phyloP scores from a whole-genome alignment of 805 yeast genomes.

The Suhomyces faveliae region DNA sequence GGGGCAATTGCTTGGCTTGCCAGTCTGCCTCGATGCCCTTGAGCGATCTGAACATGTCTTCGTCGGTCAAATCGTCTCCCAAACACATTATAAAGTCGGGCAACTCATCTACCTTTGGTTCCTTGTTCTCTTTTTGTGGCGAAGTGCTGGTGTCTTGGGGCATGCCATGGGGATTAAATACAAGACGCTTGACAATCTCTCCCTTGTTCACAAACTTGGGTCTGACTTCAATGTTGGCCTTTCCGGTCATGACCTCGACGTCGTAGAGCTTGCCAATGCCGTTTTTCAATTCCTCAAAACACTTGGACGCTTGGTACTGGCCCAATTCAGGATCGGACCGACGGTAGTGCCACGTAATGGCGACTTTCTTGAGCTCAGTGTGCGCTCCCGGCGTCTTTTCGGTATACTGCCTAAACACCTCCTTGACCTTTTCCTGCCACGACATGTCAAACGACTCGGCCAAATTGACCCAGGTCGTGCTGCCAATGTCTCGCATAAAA shows the following conservation, averaged over 20 bases:
- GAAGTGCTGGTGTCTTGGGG: conserved; percentile 50
- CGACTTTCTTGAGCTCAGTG: conserved; percentile 86
- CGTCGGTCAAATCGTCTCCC: conserved; percentile 97
- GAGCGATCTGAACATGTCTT: conserved; percentile 90
- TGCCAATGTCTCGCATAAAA: conserved; percentile 74
- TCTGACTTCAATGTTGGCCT: conserved; percentile 96
- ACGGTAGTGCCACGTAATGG: conserved; percentile 97
- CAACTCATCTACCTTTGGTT: conserved; percentile 47
- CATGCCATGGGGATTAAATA: conserved; percentile 60
- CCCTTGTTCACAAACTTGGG: conserved; percentile 96
- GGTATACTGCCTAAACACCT: conserved; percentile 70
- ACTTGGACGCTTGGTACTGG: conserved; percentile 73
- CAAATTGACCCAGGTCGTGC: conserved; percentile 74
- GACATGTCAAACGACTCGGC: conserved; percentile 85
- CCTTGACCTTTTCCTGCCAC: conserved; percentile 85
- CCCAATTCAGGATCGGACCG: conserved; percentile 94
- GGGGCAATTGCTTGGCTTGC: conserved; percentile 41
- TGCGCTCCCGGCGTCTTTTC: conserved; percentile 88
- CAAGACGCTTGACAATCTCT: conserved; percentile 83
- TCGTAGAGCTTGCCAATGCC: conserved; percentile 66
- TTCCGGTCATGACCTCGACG: conserved; percentile 94
- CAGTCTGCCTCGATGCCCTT: conserved; percentile 58
- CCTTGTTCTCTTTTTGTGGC: too few relatives aligned
- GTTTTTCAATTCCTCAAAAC: conserved; percentile 60
- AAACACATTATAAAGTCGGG: conserved; percentile 87